Evolutionary conservation across 1,284 basidiomycete species (phyloP).

Genomic region (Limonomyces culmigenus): DNA sequence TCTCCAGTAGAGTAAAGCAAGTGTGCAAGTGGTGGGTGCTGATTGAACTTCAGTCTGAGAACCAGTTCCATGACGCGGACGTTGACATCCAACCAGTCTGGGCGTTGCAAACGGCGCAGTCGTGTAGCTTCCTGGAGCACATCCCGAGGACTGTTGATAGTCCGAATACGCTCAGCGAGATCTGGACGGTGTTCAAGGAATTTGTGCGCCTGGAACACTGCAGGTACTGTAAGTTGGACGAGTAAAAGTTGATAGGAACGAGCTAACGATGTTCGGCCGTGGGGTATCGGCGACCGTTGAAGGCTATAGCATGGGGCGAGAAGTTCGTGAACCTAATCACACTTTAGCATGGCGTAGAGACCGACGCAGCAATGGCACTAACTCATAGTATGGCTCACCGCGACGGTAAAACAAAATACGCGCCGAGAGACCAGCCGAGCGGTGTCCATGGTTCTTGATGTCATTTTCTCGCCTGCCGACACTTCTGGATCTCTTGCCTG

Average conservation of each 20-base stretch:
- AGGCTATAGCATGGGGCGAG: slow-evolving; percentile 10
- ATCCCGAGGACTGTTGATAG: slow-evolving; percentile 7
- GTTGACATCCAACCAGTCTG: slow-evolving; percentile 12
- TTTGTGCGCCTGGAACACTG: slow-evolving; percentile 11
- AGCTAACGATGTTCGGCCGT: slow-evolving; percentile 13
- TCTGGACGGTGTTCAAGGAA: slow-evolving; percentile 7
- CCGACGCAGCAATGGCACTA: too few species aligned
- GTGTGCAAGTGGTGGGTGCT: slow-evolving; percentile 10
- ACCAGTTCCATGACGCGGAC: slow-evolving; percentile 12
- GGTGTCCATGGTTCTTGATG: too few species aligned
- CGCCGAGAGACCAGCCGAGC: too few species aligned
- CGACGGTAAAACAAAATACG: too few species aligned
- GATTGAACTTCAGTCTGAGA: slow-evolving; percentile 13
- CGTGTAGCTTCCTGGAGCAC: slow-evolving; percentile 8
- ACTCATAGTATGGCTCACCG: too few species aligned
- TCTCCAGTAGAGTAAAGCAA: slow-evolving; percentile 12
- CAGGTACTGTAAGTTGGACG: not conserved
- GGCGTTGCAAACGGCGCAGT: slow-evolving; percentile 5
- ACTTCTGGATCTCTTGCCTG: too few species aligned
- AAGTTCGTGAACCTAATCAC: slow-evolving; percentile 14
- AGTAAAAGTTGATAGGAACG: too few species aligned
- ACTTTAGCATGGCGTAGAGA: too few species aligned
- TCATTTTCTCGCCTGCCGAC: too few species aligned
- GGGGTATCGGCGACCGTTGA: slow-evolving; percentile 9
- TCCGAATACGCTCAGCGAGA: slow-evolving; percentile 10